These are phyloP conservation scores for Corynascus novoguineensis DNA, from an alignment of 495 filamentous ascomycete genomes.

Conservation along the genomic window DNA sequence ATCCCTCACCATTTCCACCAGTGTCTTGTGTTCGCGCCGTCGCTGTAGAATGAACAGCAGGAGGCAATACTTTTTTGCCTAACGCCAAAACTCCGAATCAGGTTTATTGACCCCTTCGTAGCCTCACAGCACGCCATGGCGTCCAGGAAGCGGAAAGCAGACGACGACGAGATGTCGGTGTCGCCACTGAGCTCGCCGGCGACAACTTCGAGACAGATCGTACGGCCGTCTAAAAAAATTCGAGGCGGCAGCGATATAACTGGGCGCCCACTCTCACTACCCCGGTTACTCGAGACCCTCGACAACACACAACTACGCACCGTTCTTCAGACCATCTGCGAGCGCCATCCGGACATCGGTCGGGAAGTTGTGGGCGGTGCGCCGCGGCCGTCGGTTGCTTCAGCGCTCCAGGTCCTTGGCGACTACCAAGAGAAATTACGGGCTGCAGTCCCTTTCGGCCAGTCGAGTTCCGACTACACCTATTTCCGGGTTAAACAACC, in stretches of 20 bases:
- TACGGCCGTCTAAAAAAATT: conserved; percentile 55
- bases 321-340: conserved; percentile 80
- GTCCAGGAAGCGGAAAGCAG: conserved; percentile 80
- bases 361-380: conserved; percentile 79
- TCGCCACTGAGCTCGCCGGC: conserved; percentile 79
- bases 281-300: conserved; percentile 85
- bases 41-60: conserved; percentile 2
- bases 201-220: conserved; percentile 54
- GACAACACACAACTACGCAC: conserved; percentile 73
- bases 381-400: conserved; percentile 74
- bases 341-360: conserved; percentile 74
- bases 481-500: conserved; percentile 88
- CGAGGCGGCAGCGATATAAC: conserved; percentile 59
- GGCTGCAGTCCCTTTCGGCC: conserved; percentile 82
- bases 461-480: conserved; percentile 80
- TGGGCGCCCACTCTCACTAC: conserved; percentile 73
- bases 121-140: conserved; percentile 52
- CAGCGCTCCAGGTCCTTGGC: conserved; percentile 70
- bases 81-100: background rate
- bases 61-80: conserved; percentile 6
- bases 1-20: conserved; percentile 11
- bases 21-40: background rate
- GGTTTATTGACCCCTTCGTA: conserved; percentile 31
- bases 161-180: conserved; percentile 84
- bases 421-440: conserved; percentile 74